A percentile compares a stretch with the other conserved stretches of the same genome.
Conservation (phyloP, 352 stramenopile genomes). For the Phytophthora macrochlamydospora region DNA sequence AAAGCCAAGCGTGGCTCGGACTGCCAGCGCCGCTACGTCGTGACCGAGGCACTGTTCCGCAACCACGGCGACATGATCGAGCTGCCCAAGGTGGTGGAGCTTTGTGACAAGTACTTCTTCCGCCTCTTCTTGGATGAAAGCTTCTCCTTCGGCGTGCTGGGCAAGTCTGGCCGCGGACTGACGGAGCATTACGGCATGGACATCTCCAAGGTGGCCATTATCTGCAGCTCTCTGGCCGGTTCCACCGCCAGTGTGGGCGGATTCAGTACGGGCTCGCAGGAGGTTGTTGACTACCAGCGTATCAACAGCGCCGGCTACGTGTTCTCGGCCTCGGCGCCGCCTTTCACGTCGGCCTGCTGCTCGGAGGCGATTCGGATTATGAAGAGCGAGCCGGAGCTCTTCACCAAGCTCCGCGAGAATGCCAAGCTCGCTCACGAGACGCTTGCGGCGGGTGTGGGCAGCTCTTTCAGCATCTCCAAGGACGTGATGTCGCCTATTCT, state of each 20-base stretch:
- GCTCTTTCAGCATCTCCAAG: slow-evolving; percentile 60
- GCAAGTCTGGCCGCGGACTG: slow-evolving; percentile 84
- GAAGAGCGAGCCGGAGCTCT: slow-evolving; percentile 76
- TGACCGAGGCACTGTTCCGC: slow-evolving; percentile 98
- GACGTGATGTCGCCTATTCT: slow-evolving; percentile 72
- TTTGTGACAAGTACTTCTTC: slow-evolving; percentile 92
- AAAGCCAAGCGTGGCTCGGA: slow-evolving; percentile 76
- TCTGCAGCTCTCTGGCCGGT: slow-evolving; percentile 94
- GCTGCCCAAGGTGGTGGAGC: slow-evolving; percentile 91
- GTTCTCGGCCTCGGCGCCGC: slow-evolving; percentile 97
- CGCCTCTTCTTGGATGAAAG: slow-evolving; percentile 90
- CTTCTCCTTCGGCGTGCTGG: slow-evolving; percentile 96
- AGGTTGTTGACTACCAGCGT: slow-evolving; percentile 98
- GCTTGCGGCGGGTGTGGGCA: slow-evolving; percentile 43
- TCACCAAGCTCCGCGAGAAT: slow-evolving; percentile 69
- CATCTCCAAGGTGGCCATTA: slow-evolving; percentile 92
- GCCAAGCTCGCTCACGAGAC: slow-evolving; percentile 62
- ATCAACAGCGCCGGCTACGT: slow-evolving; percentile 98
- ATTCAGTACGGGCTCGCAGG: slow-evolving; percentile 95
- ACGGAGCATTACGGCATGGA: slow-evolving; percentile 84
- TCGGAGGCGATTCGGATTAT: slow-evolving; percentile 89
- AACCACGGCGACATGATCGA: slow-evolving; percentile 96
- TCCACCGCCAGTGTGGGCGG: slow-evolving; percentile 94
- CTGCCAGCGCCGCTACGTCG: slow-evolving; percentile 96
- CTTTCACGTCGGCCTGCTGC: slow-evolving; percentile 93